These are phyloP conservation scores for Oemleria cerasiformis DNA, from an alignment of 306 rosid species.

Conservation along the genomic window DNA sequence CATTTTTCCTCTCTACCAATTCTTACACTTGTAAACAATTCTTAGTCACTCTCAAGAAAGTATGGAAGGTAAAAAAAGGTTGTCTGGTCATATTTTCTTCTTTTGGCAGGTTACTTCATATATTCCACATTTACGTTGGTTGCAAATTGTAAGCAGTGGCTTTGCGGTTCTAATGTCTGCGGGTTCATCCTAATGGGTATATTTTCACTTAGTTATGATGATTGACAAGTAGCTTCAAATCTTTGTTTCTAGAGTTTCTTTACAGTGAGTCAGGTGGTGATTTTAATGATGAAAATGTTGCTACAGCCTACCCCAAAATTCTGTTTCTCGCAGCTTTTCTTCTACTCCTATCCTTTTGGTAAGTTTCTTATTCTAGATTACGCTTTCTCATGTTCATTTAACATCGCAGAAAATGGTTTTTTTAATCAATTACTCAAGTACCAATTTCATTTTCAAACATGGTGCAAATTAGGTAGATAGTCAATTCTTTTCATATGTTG, in stretches of 20 bases:
- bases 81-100: conserved; percentile 1
- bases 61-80: not conserved
- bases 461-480: not conserved
- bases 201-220: conserved; percentile 20
- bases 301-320: conserved; percentile 65
- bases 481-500: not conserved
- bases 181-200: conserved; percentile 69
- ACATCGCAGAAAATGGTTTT: not conserved
- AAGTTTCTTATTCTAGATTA: conserved; percentile 22
- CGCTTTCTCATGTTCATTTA: not conserved
- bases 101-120: conserved; percentile 58
- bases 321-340: conserved; percentile 62
- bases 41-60: not conserved
- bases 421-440: not conserved
- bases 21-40: not conserved
- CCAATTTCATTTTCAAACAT: not conserved
- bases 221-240: conserved; percentile 4
- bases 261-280: conserved; percentile 18
- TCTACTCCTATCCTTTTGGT: conserved; percentile 72
- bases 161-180: conserved; percentile 52
- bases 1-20: not conserved
- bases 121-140: conserved; percentile 49
- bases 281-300: conserved; percentile 30
- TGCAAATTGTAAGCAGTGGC: conserved; percentile 55
- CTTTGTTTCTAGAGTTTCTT: conserved; percentile 14